Evolutionary conservation across 2,329 filamentous ascomycete genomes (phyloP).

Genomic region (Ciborinia camelliae): DNA sequence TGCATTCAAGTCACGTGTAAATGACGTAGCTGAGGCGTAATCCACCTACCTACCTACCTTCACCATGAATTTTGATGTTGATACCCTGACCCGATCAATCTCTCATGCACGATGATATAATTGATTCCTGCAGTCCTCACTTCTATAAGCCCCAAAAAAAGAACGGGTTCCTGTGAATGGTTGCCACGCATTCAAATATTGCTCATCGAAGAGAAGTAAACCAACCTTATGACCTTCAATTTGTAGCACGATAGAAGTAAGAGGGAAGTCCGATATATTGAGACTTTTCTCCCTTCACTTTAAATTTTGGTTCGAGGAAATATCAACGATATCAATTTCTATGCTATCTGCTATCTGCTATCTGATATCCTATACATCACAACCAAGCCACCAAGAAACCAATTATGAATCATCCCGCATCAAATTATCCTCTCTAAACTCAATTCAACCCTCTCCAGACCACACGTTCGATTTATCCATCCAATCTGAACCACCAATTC

Average conservation of each 20-base stretch:
- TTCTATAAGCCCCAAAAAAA: background rate
- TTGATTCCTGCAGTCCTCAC: background rate
- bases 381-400: background rate
- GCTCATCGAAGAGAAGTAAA: background rate
- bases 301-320: background rate
- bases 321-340: too few relatives aligned
- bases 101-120: slow-evolving; percentile 7
- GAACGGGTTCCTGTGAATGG: background rate
- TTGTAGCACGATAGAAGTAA: background rate
- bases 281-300: background rate
- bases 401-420: background rate
- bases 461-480: background rate
- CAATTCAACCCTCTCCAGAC: background rate
- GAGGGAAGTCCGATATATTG: background rate
- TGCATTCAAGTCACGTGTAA: background rate
- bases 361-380: background rate
- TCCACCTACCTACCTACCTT: background rate
- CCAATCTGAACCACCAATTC: background rate
- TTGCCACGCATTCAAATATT: slow-evolving; percentile 11
- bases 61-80: background rate
- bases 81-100: background rate
- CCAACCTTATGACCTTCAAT: slow-evolving; percentile 4
- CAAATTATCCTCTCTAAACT: background rate
- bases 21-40: slow-evolving; percentile 7
- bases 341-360: too few relatives aligned